phyloP scores from a whole-genome alignment of 352 stramenopile species.

The Phytophthora multivora region DNA sequence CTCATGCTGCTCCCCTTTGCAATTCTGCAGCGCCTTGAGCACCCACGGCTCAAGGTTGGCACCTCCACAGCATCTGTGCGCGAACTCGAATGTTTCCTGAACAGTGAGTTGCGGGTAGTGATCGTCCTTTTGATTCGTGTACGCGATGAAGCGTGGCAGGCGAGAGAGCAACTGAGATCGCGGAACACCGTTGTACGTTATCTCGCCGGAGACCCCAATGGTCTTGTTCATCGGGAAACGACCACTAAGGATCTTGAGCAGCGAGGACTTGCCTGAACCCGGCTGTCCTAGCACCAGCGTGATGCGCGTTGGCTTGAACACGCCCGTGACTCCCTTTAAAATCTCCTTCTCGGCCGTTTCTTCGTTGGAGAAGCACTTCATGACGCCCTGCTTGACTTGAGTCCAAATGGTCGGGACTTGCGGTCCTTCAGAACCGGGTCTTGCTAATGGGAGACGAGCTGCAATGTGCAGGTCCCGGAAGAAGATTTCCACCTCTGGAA shows the following conservation, averaged over 20 bases:
- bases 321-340: constrained; percentile 35
- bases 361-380: constrained; percentile 27
- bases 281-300: constrained; percentile 50
- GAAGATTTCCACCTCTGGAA: constrained; percentile 57
- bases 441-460: constrained; percentile 24
- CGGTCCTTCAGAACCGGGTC: constrained; percentile 32
- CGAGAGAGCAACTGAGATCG: constrained; percentile 25
- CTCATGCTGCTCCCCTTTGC: constrained; percentile 40
- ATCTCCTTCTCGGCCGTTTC: constrained; percentile 46
- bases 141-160: constrained; percentile 43
- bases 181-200: constrained; percentile 49
- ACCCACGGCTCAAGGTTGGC: constrained; percentile 50
- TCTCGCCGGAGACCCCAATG: constrained; percentile 43
- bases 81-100: constrained; percentile 93
- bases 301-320: constrained; percentile 42
- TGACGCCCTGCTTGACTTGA: constrained; percentile 29
- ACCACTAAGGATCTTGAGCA: constrained; percentile 44
- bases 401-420: constrained; percentile 35
- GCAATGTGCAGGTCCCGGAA: constrained; percentile 58
- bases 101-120: constrained; percentile 92
- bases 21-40: constrained; percentile 43
- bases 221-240: constrained; percentile 49
- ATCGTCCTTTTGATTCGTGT: constrained; percentile 74
- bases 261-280: constrained; percentile 46
- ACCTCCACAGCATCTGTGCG: constrained; percentile 73